phyloP scores from a whole-genome alignment of 805 yeast genomes.

The Teunomyces aglyptinius region DNA sequence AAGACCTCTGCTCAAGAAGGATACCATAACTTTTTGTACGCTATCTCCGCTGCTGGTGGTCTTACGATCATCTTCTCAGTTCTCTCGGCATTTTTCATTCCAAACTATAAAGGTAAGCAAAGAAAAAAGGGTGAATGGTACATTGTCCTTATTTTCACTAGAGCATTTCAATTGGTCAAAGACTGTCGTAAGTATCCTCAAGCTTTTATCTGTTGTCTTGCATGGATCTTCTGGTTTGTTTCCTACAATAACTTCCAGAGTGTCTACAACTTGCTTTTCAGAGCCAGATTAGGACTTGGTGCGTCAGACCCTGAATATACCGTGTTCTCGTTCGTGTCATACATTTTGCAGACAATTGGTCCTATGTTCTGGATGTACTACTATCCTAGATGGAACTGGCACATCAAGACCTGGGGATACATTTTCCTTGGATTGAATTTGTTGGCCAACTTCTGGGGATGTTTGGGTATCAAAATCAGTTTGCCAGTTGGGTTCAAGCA shows the following conservation, averaged over 20 bases:
- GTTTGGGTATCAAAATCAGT: conserved; percentile 28
- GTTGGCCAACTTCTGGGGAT: conserved; percentile 39
- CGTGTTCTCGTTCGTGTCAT: conserved; percentile 36
- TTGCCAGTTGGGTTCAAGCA: conserved; percentile 37
- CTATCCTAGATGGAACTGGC: conserved; percentile 23
- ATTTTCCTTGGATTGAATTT: conserved; percentile 27
- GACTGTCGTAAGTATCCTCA: conserved; percentile 27
- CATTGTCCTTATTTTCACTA: conserved; percentile 22
- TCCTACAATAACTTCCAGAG: conserved; percentile 32
- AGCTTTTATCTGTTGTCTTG: conserved; percentile 33
- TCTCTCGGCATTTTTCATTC: conserved; percentile 26
- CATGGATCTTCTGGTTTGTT: conserved; percentile 44
- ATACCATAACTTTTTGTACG: conserved; percentile 32
- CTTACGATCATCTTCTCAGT: conserved; percentile 27
- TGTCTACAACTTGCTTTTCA: conserved; percentile 34
- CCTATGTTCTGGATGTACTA: conserved; percentile 37
- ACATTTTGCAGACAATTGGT: conserved; percentile 31
- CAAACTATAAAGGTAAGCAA: conserved; percentile 25
- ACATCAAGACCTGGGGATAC: conserved; percentile 37
- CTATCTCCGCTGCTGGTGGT: conserved; percentile 39
- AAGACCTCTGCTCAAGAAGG: conserved; percentile 24
- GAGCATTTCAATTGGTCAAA: conserved; percentile 21
- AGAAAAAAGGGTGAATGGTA: conserved; percentile 23
- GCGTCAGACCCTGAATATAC: conserved; percentile 39
- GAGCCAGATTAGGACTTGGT: conserved; percentile 41